Conservation (phyloP, 257 asterid species). For the Solanum pinnatisectum region DNA sequence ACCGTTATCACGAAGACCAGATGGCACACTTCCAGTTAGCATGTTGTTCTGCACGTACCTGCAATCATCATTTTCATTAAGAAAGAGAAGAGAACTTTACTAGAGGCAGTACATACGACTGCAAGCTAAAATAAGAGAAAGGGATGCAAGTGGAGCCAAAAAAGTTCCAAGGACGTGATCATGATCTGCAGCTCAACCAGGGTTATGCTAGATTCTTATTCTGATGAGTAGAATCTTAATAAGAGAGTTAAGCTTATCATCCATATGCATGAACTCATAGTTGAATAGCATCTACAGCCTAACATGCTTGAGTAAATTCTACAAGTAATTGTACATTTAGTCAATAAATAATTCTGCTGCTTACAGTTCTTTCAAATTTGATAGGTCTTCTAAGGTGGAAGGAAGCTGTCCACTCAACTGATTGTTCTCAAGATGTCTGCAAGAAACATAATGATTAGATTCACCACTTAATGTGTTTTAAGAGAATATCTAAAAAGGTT, state of each 20-base stretch:
- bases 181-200: not conserved
- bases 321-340: not conserved
- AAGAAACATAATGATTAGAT: constrained; percentile 10
- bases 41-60: constrained; percentile 80
- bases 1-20: constrained; percentile 54
- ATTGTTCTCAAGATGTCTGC: constrained; percentile 87
- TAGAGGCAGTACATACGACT: not conserved
- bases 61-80: constrained; percentile 17
- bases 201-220: not conserved
- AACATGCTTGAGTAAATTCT: not conserved
- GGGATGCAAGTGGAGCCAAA: not conserved
- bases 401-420: constrained; percentile 69
- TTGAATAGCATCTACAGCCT: not conserved
- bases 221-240: not conserved
- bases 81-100: not conserved
- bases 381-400: constrained; percentile 47
- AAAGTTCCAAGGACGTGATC: not conserved
- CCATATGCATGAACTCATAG: not conserved
- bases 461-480: not conserved
- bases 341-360: constrained; percentile 7
- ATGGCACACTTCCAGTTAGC: constrained; percentile 65
- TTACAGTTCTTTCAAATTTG: constrained; percentile 82
- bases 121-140: not conserved
- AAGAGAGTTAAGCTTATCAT: not conserved
- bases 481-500: not conserved